A percentile compares a stretch with the other conserved stretches of the same genome.
phyloP scores from a whole-genome alignment of 371 early-diverging fungal species.

The Batrachochytrium dendrobatidis region DNA sequence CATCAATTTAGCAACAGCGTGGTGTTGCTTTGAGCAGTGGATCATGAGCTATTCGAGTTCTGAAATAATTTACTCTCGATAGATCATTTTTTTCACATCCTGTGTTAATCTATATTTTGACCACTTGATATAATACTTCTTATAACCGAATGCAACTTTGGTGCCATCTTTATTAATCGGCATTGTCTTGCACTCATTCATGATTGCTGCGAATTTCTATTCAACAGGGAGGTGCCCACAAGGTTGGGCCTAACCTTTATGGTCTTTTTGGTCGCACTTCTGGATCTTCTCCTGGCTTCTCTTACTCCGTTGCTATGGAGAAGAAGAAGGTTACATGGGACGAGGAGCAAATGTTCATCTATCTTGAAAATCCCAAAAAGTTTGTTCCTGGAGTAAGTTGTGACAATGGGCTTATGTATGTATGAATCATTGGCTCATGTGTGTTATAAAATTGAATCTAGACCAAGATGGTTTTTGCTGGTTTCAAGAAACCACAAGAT shows the following conservation, averaged over 20 bases:
- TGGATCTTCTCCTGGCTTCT: conserved; percentile 79
- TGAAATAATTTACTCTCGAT: too few species aligned
- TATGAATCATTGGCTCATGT: background rate
- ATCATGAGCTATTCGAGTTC: too few species aligned
- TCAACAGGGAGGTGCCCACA: conserved; percentile 84
- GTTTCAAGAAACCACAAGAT: conserved; percentile 82
- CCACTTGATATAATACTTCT: background rate
- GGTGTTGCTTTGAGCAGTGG: background rate
- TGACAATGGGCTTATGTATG: background rate
- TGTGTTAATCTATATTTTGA: conserved; percentile 6
- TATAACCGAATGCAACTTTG: too few species aligned
- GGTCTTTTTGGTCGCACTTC: conserved; percentile 87
- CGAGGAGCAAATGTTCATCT: conserved; percentile 56
- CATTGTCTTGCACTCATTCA: too few species aligned
- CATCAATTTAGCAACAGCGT: conserved; percentile 3
- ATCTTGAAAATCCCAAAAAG: conserved; percentile 94
- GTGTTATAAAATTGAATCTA: background rate
- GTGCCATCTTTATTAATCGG: too few species aligned
- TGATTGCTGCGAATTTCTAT: too few species aligned
- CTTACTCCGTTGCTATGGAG: conserved; percentile 92
- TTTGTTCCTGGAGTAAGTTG: conserved; percentile 50
- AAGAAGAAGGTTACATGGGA: conserved; percentile 80
- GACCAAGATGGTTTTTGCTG: conserved; percentile 97
- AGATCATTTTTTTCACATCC: too few species aligned
- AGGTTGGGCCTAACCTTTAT: conserved; percentile 94